A percentile compares a stretch with the other conserved stretches of the same genome.
Conservation (phyloP, 805 yeast species). For the Lipomyces starkeyi region DNA sequence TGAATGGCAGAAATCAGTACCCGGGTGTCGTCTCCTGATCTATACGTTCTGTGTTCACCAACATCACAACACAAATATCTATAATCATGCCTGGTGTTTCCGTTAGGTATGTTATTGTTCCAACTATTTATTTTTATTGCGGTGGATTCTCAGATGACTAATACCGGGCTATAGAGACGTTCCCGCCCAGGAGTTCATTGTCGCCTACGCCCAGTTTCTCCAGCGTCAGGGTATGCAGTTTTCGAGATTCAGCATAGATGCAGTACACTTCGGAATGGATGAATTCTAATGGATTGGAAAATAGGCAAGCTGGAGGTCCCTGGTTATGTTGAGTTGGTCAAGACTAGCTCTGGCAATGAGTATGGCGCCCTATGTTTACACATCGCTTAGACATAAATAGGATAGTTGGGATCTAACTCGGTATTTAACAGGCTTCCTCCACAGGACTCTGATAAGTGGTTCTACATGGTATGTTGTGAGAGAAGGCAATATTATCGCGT, state of each 20-base stretch:
- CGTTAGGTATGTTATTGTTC: constrained; percentile 79
- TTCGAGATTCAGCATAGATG: background rate
- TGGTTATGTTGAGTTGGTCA: constrained; percentile 99
- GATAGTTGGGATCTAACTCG: background rate
- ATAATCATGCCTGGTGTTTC: constrained; percentile 91
- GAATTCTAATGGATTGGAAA: background rate
- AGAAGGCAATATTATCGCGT: constrained; percentile 3
- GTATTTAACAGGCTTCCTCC: constrained; percentile 74
- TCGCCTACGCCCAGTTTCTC: constrained; percentile 99
- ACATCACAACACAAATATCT: background rate
- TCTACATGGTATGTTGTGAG: constrained; percentile 59
- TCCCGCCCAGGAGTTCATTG: constrained; percentile 99
- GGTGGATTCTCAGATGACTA: background rate
- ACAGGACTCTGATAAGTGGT: constrained; percentile 99
- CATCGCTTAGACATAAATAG: background rate
- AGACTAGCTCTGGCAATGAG: constrained; percentile 98
- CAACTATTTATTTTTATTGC: background rate
- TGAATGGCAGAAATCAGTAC: background rate
- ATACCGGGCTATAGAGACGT: constrained; percentile 77
- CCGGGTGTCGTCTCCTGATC: background rate
- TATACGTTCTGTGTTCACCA: background rate
- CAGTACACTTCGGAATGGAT: background rate
- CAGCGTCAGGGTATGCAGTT: constrained; percentile 86
- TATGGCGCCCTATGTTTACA: constrained; percentile 2
- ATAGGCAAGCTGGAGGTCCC: constrained; percentile 90